Evolutionary conservation across 2,329 filamentous ascomycete species (phyloP), one percentile per base, ranked within the genome.

Genomic region (Penicillium sp.): DNA sequence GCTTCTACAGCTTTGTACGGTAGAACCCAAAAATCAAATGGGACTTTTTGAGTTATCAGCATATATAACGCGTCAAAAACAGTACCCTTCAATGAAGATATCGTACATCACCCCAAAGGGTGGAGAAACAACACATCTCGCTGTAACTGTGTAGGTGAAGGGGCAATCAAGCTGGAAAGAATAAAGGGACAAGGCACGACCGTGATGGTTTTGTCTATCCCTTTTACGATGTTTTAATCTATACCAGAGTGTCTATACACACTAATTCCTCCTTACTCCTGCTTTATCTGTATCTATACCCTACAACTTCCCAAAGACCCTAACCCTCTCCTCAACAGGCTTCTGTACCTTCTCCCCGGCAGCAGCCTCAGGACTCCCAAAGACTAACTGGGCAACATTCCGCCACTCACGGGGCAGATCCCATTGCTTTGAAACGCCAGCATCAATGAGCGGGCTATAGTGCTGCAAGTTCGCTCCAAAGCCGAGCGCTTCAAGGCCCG

Each of bases 401-500:
- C 80, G 80, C 88, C 89, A 95, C 61, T 78, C 77, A 17, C 72
- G 63, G 38, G 87, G 85, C 29, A 95, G 61, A 50, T 77, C 77
- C 85, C 87, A 95, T 60, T 81, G 74, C 54, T 74, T 74, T 39
- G 77, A 72, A 46, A 89, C 84, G 73, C 83, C 81, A 57, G 77
- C 76, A 72, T 95, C 85, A 60, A 94, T 81, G 51, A 95, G 71
- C 19, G 88, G 88, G 79, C 88, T 93, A 77, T 95, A 95, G 75
- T 95, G 89, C 77, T 95, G 89, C 46, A 95, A 78, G 77, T 90
- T 95, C 66, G 84, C 86, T 57, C 88, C 88, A 49, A 94, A 80
- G 28, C 89, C 88, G 67, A 93, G 88, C 53, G 83, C 77, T 73
- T 90, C 86, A 50, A 95, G 81, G 4, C 84, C 86, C 17, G 83